phyloP scores from a whole-genome alignment of 2,329 filamentous ascomycete genomes.

The Fusarium caatingaense region DNA sequence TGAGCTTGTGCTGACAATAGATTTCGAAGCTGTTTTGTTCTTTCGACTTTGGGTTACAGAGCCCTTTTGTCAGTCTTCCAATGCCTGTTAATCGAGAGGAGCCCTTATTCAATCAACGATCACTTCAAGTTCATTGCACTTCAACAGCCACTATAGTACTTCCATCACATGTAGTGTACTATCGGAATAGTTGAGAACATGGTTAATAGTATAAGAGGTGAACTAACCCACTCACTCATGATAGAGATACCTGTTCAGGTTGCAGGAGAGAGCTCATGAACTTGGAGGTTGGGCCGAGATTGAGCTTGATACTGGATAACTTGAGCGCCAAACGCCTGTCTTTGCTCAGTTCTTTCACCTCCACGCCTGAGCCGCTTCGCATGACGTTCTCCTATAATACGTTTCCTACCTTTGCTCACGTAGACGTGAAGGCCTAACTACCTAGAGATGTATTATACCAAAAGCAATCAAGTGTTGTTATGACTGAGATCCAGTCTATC shows the following conservation, averaged over 20 bases:
- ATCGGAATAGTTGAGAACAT: not conserved
- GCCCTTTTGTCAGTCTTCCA: too few species aligned
- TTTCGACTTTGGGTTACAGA: not conserved
- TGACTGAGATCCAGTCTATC: not conserved
- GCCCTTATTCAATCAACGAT: not conserved
- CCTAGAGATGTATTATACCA: not conserved
- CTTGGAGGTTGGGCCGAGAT: not conserved
- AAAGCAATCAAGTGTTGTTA: not conserved
- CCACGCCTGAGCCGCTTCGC: not conserved
- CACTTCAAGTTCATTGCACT: not conserved
- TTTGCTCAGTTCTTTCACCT: not conserved
- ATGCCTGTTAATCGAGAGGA: not conserved
- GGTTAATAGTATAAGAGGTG: not conserved
- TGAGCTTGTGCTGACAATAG: not conserved
- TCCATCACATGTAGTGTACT: fast-evolving
- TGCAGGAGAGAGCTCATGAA: not conserved
- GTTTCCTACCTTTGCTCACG: not conserved
- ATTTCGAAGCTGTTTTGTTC: not conserved
- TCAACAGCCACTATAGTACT: not conserved
- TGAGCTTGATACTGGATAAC: not conserved
- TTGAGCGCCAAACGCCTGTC: not conserved
- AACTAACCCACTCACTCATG: not conserved
- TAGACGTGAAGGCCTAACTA: not conserved
- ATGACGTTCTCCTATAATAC: not conserved
- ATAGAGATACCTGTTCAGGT: not conserved